Percentiles rank a stretch among this genome's conserved stretches.
Evolutionary conservation across 495 filamentous ascomycete genomes (phyloP).

Genomic region (Aspergillus baeticus): DNA sequence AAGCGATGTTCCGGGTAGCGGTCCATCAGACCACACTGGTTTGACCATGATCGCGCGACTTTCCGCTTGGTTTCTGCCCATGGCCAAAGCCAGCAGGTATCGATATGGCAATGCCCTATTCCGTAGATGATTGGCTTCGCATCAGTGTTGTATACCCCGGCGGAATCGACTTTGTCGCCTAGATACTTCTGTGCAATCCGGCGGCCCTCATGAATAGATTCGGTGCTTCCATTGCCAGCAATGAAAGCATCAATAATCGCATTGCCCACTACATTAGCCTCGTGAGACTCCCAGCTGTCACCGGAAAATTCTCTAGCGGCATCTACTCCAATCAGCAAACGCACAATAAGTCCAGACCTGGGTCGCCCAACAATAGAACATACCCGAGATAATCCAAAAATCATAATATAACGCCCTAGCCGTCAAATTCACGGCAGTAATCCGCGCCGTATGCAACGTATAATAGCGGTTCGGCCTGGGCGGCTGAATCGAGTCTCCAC

Average conservation of each 20-base stretch:
- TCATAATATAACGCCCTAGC: conserved; percentile 83
- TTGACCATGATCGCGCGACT: conserved; percentile 93
- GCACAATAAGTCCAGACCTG: no score
- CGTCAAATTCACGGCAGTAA: conserved; percentile 83
- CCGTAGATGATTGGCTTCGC: conserved; percentile 75
- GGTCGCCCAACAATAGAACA: neutral
- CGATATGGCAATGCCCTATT: conserved; percentile 96
- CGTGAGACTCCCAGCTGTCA: conserved; percentile 82
- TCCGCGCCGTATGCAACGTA: conserved; percentile 73
- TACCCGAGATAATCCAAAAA: conserved; percentile 85
- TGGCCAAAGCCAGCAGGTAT: conserved; percentile 97
- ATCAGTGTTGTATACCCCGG: conserved; percentile 77
- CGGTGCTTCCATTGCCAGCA: conserved; percentile 67
- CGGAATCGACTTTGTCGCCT: conserved; percentile 75
- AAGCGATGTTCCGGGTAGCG: conserved; percentile 94
- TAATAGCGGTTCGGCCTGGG: conserved; percentile 81
- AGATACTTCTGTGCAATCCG: conserved; percentile 81
- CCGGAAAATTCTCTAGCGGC: conserved; percentile 77
- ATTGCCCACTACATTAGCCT: conserved; percentile 79
- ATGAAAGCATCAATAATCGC: conserved; percentile 88
- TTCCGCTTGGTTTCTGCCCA: conserved; percentile 99
- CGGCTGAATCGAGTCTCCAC: conserved; percentile 85
- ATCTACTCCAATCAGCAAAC: conserved; percentile 40
- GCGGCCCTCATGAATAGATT: conserved; percentile 73
- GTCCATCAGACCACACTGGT: conserved; percentile 91